Evolutionary conservation across 1,284 basidiomycete genomes (phyloP), one percentile per base, ranked within the genome.

Genomic region (Tilletia horrida): DNA sequence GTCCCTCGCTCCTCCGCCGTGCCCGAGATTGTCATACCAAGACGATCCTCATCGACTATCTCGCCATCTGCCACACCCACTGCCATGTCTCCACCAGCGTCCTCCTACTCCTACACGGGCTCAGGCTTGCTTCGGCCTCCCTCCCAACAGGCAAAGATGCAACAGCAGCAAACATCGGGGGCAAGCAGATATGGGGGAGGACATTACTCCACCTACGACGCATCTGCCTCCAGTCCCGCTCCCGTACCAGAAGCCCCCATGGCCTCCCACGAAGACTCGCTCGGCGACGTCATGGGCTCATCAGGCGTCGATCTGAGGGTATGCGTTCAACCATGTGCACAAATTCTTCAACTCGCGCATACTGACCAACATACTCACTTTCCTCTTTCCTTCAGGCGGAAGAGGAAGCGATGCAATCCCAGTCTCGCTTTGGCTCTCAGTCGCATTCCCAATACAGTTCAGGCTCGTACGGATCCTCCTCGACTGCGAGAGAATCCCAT

Each of bases 211-310:
- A 29, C 55, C 8, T 59, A 59, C 55, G 55, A 59, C 1, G 55
- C 13, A 18, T 16, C 55, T n/a, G 29, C 55, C 3, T 14, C 55
- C 27, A 18, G 27, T 16, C 14, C 55, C 29, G 55, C 23, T 23
- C 35, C 35, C 35, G 50, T 23, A 21, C 13, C 50, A 52, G 21
- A 21, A 21, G 50, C 35, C 35, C 31, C 62, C 23, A 52, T 31
- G 16, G 43, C 42, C 27, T 47, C 62, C 29, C 63, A 63, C 35
- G 69, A 76, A 40, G 78, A 80, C 63, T 73, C 73, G 44, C 65
- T 80, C 2, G 73, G 76, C 27, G 78, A 80, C 66, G 75, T 79
- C 29, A 74, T 80, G 72, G 75, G 77, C 6, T 69, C 70, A 16
- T 74, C 77, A 1, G 78, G 78, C 25, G 74, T 80, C 52, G 77